phyloP scores from a whole-genome alignment of 2,329 filamentous ascomycete species.

The Cladosporium sp. region DNA sequence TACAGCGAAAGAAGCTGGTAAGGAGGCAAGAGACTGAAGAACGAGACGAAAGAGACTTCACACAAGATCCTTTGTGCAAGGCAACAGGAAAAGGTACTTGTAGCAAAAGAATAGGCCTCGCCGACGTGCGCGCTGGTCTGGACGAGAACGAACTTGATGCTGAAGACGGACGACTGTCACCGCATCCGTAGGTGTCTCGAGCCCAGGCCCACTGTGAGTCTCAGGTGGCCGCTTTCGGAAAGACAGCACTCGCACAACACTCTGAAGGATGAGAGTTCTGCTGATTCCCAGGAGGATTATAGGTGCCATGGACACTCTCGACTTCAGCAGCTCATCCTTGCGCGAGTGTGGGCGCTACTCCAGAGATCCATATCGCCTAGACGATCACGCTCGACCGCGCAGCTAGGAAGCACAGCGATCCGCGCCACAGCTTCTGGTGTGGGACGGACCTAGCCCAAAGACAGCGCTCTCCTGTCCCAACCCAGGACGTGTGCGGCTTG shows the following conservation, averaged over 20 bases:
- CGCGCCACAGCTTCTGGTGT: constrained; percentile 37
- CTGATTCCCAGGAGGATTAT: constrained; percentile 27
- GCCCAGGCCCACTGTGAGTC: constrained; percentile 34
- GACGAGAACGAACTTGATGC: constrained; percentile 25
- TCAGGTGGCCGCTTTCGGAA: constrained; percentile 39
- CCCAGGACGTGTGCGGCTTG: constrained; percentile 10
- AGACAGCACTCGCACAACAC: constrained; percentile 29
- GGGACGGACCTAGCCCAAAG: constrained; percentile 29
- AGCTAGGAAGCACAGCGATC: constrained; percentile 33
- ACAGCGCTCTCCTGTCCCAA: constrained; percentile 12
- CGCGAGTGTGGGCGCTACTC: constrained; percentile 29
- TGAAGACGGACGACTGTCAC: constrained; percentile 36
- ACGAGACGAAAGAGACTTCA: constrained; percentile 33
- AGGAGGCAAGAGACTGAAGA: constrained; percentile 35
- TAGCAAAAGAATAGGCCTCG: constrained; percentile 28
- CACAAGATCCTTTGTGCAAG: constrained; percentile 40
- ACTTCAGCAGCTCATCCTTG: constrained; percentile 29
- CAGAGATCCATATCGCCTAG: constrained; percentile 33
- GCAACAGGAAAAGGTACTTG: constrained; percentile 34
- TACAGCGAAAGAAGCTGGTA: constrained; percentile 29
- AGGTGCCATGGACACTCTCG: constrained; percentile 23
- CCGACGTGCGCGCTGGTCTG: constrained; percentile 11
- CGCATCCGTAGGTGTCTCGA: constrained; percentile 38
- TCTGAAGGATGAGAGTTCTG: constrained; percentile 26
- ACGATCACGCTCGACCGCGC: constrained; percentile 33